Percentiles rank a stretch among this genome's conserved stretches.
Conservation (phyloP, 2,329 filamentous ascomycete genomes). For the Pleomassaria siparia region DNA sequence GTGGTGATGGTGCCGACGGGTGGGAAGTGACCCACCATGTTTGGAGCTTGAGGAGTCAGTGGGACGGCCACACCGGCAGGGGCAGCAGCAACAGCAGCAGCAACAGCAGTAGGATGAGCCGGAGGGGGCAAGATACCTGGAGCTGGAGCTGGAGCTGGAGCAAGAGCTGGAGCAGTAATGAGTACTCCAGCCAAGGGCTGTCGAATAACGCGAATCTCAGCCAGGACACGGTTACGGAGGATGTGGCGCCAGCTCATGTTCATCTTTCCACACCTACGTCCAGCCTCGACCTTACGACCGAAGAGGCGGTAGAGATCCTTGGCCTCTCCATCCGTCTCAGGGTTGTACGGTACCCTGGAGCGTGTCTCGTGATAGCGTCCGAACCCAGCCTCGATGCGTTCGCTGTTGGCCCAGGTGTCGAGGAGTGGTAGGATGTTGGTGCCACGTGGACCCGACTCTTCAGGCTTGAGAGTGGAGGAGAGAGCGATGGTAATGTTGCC, state of each 20-base stretch:
- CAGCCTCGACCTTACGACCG: constrained; percentile 23
- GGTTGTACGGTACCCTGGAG: constrained; percentile 6
- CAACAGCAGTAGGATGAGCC: not conserved
- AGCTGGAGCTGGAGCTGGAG: not conserved
- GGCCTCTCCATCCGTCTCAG: constrained; percentile 29
- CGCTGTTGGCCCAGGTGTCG: constrained; percentile 31
- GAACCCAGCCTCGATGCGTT: constrained; percentile 31
- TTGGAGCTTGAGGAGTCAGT: not conserved
- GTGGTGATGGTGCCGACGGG: not conserved
- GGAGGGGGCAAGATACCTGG: not conserved
- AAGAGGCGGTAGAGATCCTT: constrained; percentile 38
- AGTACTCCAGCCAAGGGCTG: constrained; percentile 4
- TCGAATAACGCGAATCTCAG: constrained; percentile 23
- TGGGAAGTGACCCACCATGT: not conserved
- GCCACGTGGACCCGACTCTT: constrained; percentile 15
- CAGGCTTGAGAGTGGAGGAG: constrained; percentile 10
- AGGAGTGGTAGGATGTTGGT: constrained; percentile 27
- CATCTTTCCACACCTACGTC: constrained; percentile 23
- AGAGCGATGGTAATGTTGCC: constrained; percentile 35
- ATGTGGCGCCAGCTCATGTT: constrained; percentile 26
- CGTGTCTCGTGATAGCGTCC: constrained; percentile 24
- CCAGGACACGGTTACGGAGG: constrained; percentile 23
- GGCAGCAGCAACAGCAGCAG: not conserved
- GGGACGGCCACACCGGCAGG: not conserved
- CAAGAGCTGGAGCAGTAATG: not conserved